Evolutionary conservation across 768 basidiomycete genomes (phyloP), one percentile per base, ranked within the genome.

Genomic region (Russula emetica): DNA sequence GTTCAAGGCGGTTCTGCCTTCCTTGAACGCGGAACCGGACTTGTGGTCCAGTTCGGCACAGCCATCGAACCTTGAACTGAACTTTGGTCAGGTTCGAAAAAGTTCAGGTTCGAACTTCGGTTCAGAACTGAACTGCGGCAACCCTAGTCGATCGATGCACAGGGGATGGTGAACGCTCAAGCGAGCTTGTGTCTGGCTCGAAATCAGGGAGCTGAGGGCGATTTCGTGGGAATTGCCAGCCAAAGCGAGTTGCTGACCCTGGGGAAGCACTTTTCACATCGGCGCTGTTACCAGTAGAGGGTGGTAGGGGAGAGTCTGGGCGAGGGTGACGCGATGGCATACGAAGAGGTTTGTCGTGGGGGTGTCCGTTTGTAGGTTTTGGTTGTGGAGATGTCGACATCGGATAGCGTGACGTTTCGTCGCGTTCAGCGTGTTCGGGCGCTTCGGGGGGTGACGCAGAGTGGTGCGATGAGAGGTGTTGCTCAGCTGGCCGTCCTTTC

Each of bases 191-290:
- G 44, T 79, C 76, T 1, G 76, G 60, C 59, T 80, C 77, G 18
- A 81, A 70, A 1, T 79, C 76, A 40, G 79, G 76, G 24, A 82
- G 74, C 44, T 62, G 67, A 1, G 67, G 58, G 50, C 70, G 70
- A 13, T 62, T 69, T 45, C 76, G 76, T 7, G 77, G 72, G 51
- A 79, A 77, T 53, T 76, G 71, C 77, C 78, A 81, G 13, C 76
- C 76, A 64, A 77, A 76, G 38, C 66, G 72, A 5, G 65, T 30
- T 2, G 71, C 73, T 20, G 73, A 64, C 1, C 68, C 49, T 7
- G 51, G 54, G 20, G 45, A 34, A 28, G 47, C 28, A 36, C 38
- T 55, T n/a, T 61, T 61, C 26, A 26, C 22, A 11, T 70, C 65
- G 2, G 60, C 13, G 20, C 34, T 55, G 24, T 45, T 45, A 6